Evolutionary conservation across 2,329 filamentous ascomycete species (phyloP).

Genomic region (Diplodia mutila): DNA sequence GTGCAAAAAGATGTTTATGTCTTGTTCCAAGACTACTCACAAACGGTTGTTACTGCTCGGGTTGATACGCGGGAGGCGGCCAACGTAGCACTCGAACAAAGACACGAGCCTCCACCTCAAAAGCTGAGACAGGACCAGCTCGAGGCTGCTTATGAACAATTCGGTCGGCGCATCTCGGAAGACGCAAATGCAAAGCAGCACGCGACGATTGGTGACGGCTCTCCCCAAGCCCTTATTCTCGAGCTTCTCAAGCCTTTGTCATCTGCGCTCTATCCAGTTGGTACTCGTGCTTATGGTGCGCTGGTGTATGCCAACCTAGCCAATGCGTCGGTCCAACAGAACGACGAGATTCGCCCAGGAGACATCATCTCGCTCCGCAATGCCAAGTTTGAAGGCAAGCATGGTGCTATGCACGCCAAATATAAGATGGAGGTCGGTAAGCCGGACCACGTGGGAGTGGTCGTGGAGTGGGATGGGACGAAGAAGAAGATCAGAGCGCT

Average conservation of each 20-base stretch:
- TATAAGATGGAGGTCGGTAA: slow-evolving; percentile 88
- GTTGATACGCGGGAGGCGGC: slow-evolving; percentile 76
- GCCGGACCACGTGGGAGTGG: slow-evolving; percentile 84
- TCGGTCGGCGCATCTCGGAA: slow-evolving; percentile 76
- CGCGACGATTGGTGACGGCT: slow-evolving; percentile 80
- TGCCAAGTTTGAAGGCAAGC: slow-evolving; percentile 91
- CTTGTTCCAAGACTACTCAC: slow-evolving; percentile 95
- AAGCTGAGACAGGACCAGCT: slow-evolving; percentile 89
- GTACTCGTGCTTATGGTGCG: slow-evolving; percentile 87
- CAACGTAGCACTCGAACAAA: slow-evolving; percentile 78
- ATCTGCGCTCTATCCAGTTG: slow-evolving; percentile 78
- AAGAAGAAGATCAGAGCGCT: slow-evolving; percentile 96
- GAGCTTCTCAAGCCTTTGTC: slow-evolving; percentile 76
- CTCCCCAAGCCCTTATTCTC: slow-evolving; percentile 74
- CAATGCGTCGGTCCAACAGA: slow-evolving; percentile 87
- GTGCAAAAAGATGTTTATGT: slow-evolving; percentile 82
- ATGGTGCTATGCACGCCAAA: slow-evolving; percentile 92
- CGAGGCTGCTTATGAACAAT: slow-evolving; percentile 80
- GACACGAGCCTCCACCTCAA: slow-evolving; percentile 81
- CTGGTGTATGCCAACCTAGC: slow-evolving; percentile 93
- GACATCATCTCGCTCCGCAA: slow-evolving; percentile 94
- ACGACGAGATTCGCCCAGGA: slow-evolving; percentile 89
- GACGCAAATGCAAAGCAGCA: slow-evolving; percentile 74
- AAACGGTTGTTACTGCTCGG: slow-evolving; percentile 80
- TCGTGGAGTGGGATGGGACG: slow-evolving; percentile 96